These are phyloP conservation scores for Clitocybe nebularis DNA, from an alignment of 1,284 basidiomycete genomes.

Conservation along the genomic window DNA sequence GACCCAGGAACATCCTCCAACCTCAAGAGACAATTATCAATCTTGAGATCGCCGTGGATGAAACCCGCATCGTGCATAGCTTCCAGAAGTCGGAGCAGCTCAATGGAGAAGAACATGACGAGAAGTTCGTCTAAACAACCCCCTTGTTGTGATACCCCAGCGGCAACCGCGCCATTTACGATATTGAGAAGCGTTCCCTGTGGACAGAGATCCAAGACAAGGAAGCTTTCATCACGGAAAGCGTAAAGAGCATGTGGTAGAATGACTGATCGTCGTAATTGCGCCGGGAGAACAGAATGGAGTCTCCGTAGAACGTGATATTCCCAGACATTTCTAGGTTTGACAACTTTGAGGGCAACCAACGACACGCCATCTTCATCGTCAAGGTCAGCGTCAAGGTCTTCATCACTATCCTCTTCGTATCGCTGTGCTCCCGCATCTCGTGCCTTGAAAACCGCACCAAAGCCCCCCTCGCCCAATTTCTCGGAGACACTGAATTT, in stretches of 20 bases:
- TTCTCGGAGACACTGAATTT: constrained; percentile 77
- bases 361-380: constrained; percentile 55
- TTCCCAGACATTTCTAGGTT: constrained; percentile 90
- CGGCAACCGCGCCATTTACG: constrained; percentile 78
- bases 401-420: constrained; percentile 50
- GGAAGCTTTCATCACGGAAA: constrained; percentile 87
- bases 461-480: constrained; percentile 96
- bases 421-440: constrained; percentile 44
- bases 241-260: constrained; percentile 74
- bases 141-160: constrained; percentile 71
- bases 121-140: constrained; percentile 90
- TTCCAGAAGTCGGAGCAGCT: constrained; percentile 83
- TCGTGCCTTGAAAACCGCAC: constrained; percentile 85
- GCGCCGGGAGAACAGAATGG: constrained; percentile 57
- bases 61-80: constrained; percentile 79
- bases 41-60: constrained; percentile 98
- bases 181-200: constrained; percentile 94
- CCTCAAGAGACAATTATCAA: constrained; percentile 95
- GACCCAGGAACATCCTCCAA: constrained; percentile 80
- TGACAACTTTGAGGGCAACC: constrained; percentile 91
- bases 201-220: constrained; percentile 84
- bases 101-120: constrained; percentile 93
- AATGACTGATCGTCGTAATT: constrained; percentile 65
- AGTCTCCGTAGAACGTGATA: constrained; percentile 83
- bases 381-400: constrained; percentile 56